These are phyloP conservation scores for Cyclocybe cylindracea DNA, from an alignment of 768 basidiomycete genomes.

Conservation along the genomic window DNA sequence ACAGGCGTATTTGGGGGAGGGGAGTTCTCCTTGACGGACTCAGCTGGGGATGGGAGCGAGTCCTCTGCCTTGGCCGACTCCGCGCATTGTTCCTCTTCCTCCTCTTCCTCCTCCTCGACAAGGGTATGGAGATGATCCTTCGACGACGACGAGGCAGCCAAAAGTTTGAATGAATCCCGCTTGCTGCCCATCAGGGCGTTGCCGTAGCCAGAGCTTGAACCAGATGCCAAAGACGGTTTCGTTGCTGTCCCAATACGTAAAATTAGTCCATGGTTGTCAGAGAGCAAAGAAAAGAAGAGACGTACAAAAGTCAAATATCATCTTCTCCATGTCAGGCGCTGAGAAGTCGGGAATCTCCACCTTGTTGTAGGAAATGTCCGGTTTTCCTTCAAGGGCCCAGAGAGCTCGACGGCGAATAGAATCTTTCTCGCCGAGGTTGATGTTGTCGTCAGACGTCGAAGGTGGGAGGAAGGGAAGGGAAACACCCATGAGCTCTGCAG, in stretches of 20 bases:
- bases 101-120: conserved; percentile 87
- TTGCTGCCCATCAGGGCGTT: conserved; percentile 54
- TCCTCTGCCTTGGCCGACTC: conserved; percentile 16
- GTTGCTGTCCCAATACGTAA: conserved; percentile 42
- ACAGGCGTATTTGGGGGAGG: conserved; percentile 16
- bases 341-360: conserved; percentile 85
- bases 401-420: conserved; percentile 82
- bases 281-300: conserved; percentile 19
- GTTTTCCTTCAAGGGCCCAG: conserved; percentile 85
- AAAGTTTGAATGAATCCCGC: conserved; percentile 82
- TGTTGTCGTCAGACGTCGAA: conserved; percentile 63
- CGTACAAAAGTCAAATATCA: conserved; percentile 69
- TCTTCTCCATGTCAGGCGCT: conserved; percentile 55
- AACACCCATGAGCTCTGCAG: conserved; percentile 89
- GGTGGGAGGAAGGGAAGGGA: conserved; percentile 66
- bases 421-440: conserved; percentile 71
- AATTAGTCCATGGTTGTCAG: conserved; percentile 3
- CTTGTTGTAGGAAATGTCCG: conserved; percentile 65
- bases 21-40: conserved; percentile 24
- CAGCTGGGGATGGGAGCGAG: conserved; percentile 24
- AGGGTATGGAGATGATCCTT: conserved; percentile 81
- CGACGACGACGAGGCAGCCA: conserved; percentile 56
- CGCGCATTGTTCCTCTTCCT: conserved; percentile 53
- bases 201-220: conserved; percentile 41
- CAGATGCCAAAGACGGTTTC: conserved; percentile 60